A percentile compares a stretch with the other conserved stretches of the same genome.
Evolutionary conservation across 2,329 filamentous ascomycete genomes (phyloP).

Genomic region (Orbilia blumenaviensis): DNA sequence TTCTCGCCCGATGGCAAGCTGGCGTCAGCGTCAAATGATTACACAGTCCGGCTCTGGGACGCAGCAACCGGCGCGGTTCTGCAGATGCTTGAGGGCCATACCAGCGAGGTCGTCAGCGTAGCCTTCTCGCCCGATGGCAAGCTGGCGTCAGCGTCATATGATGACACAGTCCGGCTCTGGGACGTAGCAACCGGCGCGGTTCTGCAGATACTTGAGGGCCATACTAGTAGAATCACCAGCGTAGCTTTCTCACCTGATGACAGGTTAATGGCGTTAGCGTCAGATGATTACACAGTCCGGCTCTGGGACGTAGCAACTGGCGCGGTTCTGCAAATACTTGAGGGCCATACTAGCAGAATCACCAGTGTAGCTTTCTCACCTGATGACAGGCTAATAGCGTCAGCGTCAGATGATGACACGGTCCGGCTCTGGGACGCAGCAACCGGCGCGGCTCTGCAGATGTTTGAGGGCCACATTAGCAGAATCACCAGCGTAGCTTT

Average conservation of each 20-base stretch:
- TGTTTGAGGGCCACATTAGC: not conserved
- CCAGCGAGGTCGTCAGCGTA: not conserved
- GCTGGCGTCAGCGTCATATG: conserved; percentile 63
- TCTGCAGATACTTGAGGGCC: conserved; percentile 68
- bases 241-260: conserved; percentile 73
- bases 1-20: conserved; percentile 75
- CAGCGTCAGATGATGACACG: conserved; percentile 84
- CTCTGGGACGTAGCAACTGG: conserved; percentile 24
- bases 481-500: no score
- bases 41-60: conserved; percentile 15
- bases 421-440: conserved; percentile 29
- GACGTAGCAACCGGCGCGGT: conserved; percentile 59
- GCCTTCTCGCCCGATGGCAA: not conserved
- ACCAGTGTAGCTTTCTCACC: conserved; percentile 64
- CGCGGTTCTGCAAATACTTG: conserved; percentile 69
- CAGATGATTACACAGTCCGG: conserved; percentile 73
- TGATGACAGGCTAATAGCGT: conserved; percentile 92
- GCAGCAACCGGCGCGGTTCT: not conserved
- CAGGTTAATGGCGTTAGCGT: conserved; percentile 91
- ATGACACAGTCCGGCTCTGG: not conserved
- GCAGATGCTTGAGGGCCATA: not conserved
- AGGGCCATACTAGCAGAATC: not conserved
- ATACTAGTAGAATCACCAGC: not conserved
- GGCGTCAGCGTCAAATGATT: conserved; percentile 68
- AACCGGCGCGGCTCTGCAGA: not conserved